phyloP scores from a whole-genome alignment of 106 monocot genomes.

The Apostasia shenzhenica region DNA sequence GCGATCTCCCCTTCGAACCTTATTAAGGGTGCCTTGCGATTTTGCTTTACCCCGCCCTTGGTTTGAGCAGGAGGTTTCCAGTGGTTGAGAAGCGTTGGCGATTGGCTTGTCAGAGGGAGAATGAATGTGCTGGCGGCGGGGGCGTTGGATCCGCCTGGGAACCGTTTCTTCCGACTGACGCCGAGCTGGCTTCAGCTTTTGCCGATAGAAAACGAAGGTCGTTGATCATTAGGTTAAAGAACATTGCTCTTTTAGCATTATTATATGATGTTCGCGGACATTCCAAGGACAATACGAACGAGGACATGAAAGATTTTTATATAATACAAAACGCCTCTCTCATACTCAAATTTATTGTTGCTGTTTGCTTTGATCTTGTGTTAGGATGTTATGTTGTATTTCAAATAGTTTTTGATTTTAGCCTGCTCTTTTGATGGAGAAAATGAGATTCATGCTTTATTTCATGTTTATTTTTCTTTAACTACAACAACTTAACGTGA shows the following conservation, averaged over 20 bases:
- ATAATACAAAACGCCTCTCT: no score
- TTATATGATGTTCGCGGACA: background rate
- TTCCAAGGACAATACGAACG: background rate
- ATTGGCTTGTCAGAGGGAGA: slow-evolving; percentile 46
- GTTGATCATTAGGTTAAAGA: background rate
- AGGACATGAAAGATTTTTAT: no score
- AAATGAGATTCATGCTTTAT: no score
- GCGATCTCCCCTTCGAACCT: background rate
- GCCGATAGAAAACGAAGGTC: slow-evolving; percentile 57
- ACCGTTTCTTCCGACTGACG: slow-evolving; percentile 44
- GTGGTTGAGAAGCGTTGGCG: slow-evolving; percentile 93
- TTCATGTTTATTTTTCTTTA: no score
- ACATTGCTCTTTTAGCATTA: background rate
- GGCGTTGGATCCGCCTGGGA: background rate
- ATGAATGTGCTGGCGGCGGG: background rate
- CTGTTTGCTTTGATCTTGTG: no score
- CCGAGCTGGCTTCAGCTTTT: slow-evolving; percentile 64
- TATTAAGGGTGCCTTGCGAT: background rate
- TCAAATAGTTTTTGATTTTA: no score
- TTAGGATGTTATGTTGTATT: no score
- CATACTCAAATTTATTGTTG: no score
- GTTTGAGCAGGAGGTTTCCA: slow-evolving; percentile 63
- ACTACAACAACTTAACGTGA: no score
- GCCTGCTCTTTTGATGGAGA: no score
- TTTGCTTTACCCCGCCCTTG: background rate